phyloP scores from a whole-genome alignment of 148 eudicot genomes.

The Hydrangea macrophylla region DNA sequence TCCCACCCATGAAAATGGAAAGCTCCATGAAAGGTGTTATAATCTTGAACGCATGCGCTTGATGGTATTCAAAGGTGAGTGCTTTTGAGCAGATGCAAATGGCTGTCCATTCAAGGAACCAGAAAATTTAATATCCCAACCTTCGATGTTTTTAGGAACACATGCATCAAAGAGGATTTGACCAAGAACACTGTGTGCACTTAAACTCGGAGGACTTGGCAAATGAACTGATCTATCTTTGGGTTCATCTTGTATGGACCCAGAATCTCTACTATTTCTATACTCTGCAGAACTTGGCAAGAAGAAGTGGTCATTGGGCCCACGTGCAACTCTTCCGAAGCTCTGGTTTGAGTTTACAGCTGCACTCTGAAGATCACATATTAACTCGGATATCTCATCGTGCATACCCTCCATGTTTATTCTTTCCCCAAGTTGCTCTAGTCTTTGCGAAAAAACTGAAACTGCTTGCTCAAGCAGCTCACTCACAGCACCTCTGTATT shows the following conservation, averaged over 20 bases:
- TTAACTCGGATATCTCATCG: conserved; percentile 46
- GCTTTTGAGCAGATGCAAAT: conserved; percentile 37
- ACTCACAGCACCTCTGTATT: conserved; percentile 43
- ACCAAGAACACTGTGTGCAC: conserved; percentile 56
- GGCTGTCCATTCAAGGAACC: conserved; percentile 47
- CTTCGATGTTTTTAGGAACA: conserved; percentile 64
- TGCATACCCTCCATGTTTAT: conserved; percentile 30
- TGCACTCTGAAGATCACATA: conserved; percentile 60
- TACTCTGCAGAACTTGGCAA: conserved; percentile 36
- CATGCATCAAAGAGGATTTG: conserved; percentile 61
- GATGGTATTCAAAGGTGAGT: too few species aligned
- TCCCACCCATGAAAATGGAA: too few species aligned
- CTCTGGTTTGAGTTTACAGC: conserved; percentile 56
- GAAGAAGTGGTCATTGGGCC: conserved; percentile 53
- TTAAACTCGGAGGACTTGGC: conserved; percentile 42
- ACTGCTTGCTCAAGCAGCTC: conserved; percentile 49
- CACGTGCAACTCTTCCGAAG: conserved; percentile 52
- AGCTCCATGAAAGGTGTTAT: too few species aligned
- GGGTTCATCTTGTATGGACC: conserved; percentile 32
- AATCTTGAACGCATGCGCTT: too few species aligned
- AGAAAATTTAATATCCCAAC: conserved; percentile 65
- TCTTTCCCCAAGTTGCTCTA: conserved; percentile 33
- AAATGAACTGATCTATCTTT: conserved; percentile 29
- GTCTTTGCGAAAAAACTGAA: conserved; percentile 39
- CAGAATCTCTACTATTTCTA: conserved; percentile 24